Evolutionary conservation across 352 stramenopile species (phyloP).

Genomic region (Thalassiosira exigua): DNA sequence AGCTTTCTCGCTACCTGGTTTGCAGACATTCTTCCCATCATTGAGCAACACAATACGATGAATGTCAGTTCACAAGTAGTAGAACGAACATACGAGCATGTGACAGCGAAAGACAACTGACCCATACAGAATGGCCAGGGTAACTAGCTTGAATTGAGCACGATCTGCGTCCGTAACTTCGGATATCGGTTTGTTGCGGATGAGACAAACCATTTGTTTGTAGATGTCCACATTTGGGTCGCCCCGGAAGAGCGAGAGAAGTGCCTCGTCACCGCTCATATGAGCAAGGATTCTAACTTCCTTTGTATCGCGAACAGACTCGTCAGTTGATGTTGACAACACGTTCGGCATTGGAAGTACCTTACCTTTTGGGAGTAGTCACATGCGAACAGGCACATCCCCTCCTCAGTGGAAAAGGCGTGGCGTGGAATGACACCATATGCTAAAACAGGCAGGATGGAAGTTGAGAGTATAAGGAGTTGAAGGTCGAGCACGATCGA

Average conservation of each 20-base stretch:
- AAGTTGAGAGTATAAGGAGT: conserved; percentile 5
- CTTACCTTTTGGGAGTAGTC: conserved; percentile 74
- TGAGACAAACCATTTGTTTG: conserved; percentile 61
- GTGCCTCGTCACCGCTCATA: conserved; percentile 48
- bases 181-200: conserved; percentile 49
- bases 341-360: too few relatives aligned
- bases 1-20: conserved; percentile 66
- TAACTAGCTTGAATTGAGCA: conserved; percentile 63
- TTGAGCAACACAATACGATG: conserved; percentile 1
- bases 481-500: neutral
- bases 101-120: conserved; percentile 3
- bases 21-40: conserved; percentile 37
- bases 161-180: conserved; percentile 37
- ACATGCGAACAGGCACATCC: conserved; percentile 52
- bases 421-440: conserved; percentile 49
- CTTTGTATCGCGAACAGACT: conserved; percentile 3
- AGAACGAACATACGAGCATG: neutral
- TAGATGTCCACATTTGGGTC: conserved; percentile 61
- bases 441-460: conserved; percentile 8
- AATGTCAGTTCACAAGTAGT: neutral
- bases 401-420: conserved; percentile 38
- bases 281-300: conserved; percentile 71
- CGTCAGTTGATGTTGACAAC: too few relatives aligned
- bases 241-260: conserved; percentile 53
- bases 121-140: conserved; percentile 57